Evolutionary conservation across 2,329 filamentous ascomycete species (phyloP).

Genomic region (Nemania bipapillata): DNA sequence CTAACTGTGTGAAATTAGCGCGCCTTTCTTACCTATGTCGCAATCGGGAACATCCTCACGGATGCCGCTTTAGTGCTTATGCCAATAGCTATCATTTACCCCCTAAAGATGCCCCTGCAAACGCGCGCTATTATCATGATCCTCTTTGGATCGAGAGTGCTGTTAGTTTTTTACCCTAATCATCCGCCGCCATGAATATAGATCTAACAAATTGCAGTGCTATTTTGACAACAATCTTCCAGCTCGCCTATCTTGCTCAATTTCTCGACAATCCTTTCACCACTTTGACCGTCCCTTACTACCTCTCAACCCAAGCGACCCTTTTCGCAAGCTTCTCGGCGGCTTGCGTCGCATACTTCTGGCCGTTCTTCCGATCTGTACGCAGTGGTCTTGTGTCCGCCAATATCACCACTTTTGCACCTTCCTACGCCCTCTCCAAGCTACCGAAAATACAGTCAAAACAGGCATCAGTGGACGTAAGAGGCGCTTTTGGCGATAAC

Average conservation of each 20-base stretch:
- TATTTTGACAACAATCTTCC: slow-evolving; percentile 1
- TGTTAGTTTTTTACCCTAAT: slow-evolving; percentile 1
- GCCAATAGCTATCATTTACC: slow-evolving; percentile 19
- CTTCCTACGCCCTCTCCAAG: not conserved
- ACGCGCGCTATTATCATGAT: slow-evolving; percentile 9
- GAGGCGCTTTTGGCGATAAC: not conserved
- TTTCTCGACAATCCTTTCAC: slow-evolving; percentile 5
- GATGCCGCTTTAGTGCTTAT: slow-evolving; percentile 10
- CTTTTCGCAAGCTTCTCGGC: slow-evolving; percentile 15
- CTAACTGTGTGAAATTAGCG: slow-evolving; percentile 4
- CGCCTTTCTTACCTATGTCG: slow-evolving; percentile 1
- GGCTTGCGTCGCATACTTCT: slow-evolving; percentile 22
- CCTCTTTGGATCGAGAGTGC: slow-evolving; percentile 11
- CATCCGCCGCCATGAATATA: not conserved
- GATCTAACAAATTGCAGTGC: slow-evolving; percentile 3
- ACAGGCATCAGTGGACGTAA: not conserved
- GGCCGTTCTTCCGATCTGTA: slow-evolving; percentile 18
- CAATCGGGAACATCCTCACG: slow-evolving; percentile 16
- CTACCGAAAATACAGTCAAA: not conserved
- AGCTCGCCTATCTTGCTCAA: not conserved
- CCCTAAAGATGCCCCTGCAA: slow-evolving; percentile 20
- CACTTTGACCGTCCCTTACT: slow-evolving; percentile 8
- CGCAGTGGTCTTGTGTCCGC: slow-evolving; percentile 14
- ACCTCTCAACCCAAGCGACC: slow-evolving; percentile 1
- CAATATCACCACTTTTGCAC: not conserved